Conservation (phyloP, 1,284 basidiomycete genomes). For the Coniophora puteana region DNA sequence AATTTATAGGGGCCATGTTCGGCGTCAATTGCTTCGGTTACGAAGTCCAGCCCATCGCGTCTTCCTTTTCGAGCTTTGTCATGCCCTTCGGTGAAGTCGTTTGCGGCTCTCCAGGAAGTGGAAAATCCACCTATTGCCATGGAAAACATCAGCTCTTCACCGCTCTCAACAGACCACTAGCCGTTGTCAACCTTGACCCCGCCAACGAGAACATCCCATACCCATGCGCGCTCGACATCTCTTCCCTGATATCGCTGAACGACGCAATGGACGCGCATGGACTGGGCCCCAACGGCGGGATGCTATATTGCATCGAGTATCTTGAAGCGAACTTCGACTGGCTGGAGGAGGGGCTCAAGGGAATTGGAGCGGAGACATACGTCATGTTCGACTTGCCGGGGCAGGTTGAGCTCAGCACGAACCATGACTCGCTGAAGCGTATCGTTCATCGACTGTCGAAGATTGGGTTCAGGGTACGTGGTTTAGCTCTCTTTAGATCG, state of each 20-base stretch:
- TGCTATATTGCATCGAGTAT: slow-evolving; percentile 98
- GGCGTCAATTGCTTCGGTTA: too few species aligned
- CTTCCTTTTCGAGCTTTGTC: too few species aligned
- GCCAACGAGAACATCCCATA: slow-evolving; percentile 91
- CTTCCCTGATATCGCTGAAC: slow-evolving; percentile 82
- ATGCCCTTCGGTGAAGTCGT: slow-evolving; percentile 89
- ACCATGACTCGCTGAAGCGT: slow-evolving; percentile 84
- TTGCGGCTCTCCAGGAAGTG: slow-evolving; percentile 89
- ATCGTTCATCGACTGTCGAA: slow-evolving; percentile 69
- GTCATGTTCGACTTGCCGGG: slow-evolving; percentile 96
- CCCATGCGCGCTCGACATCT: slow-evolving; percentile 85
- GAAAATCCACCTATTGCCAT: slow-evolving; percentile 93
- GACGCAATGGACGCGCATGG: slow-evolving; percentile 86
- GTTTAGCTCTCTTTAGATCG: slow-evolving; percentile 9
- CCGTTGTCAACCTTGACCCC: slow-evolving; percentile 94
- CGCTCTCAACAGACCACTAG: slow-evolving; percentile 82
- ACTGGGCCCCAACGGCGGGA: slow-evolving; percentile 94
- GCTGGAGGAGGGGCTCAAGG: slow-evolving; percentile 75
- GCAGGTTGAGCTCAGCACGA: slow-evolving; percentile 97
- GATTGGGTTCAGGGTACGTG: slow-evolving; percentile 80
- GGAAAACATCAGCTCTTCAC: slow-evolving; percentile 92
- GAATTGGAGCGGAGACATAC: slow-evolving; percentile 72
- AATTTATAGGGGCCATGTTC: too few species aligned
- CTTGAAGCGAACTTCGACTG: slow-evolving; percentile 95
- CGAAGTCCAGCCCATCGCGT: too few species aligned